Percentiles rank a stretch among this genome's conserved stretches.
Evolutionary conservation across 2,329 filamentous ascomycete species (phyloP).

Genomic region (Metarhizium humberi): DNA sequence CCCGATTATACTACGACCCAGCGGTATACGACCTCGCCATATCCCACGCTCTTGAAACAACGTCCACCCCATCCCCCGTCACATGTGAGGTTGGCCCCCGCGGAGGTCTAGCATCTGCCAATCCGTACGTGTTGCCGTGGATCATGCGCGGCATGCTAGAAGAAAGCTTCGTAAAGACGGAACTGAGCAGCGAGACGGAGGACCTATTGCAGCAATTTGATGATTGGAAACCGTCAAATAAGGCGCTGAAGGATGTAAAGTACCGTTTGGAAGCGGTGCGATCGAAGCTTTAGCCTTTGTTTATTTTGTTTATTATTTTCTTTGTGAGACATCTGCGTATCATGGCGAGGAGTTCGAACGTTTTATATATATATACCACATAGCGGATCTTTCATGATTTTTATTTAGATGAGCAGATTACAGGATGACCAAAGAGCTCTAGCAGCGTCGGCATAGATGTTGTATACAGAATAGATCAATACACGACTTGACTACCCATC

Average conservation of each 20-base stretch:
- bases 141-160: conserved; percentile 90
- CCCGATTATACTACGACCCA: conserved; percentile 81
- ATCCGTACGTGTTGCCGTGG: conserved; percentile 90
- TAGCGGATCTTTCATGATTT: too few relatives aligned
- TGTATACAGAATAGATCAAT: too few relatives aligned
- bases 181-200: conserved; percentile 66
- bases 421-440: too few relatives aligned
- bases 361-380: not conserved
- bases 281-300: conserved; percentile 58
- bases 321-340: not conserved
- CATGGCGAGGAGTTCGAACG: not conserved
- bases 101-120: conserved; percentile 42
- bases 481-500: too few relatives aligned
- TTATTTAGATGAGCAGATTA: too few relatives aligned
- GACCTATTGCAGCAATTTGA: conserved; percentile 83
- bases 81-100: conserved; percentile 17
- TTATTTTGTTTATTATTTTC: not conserved
- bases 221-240: conserved; percentile 82
- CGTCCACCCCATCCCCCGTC: conserved; percentile 34
- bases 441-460: too few relatives aligned
- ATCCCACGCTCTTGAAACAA: conserved; percentile 65
- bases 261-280: conserved; percentile 86
- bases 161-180: conserved; percentile 79
- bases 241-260: conserved; percentile 91
- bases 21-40: conserved; percentile 75